These are phyloP conservation scores for Crithidia thermophila DNA, from an alignment of 208 protist species.

Conservation along the genomic window DNA sequence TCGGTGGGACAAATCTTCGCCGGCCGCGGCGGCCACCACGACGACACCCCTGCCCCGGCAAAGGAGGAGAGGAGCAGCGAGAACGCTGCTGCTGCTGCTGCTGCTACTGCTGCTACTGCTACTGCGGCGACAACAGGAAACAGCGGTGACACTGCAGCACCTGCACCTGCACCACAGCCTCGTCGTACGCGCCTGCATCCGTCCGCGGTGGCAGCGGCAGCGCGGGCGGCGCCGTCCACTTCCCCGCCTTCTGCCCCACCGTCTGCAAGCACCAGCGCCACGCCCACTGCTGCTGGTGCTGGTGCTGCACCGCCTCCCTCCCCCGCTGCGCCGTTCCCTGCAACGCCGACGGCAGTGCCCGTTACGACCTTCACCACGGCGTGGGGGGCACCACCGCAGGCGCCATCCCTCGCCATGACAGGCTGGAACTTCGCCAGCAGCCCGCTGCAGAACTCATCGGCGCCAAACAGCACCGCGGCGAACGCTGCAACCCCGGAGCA, in stretches of 20 bases:
- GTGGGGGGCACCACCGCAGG: slow-evolving; percentile 9
- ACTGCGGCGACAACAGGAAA: neutral
- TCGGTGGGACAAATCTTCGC: slow-evolving; percentile 55
- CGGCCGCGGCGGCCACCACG: slow-evolving; percentile 28
- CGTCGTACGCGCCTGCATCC: slow-evolving; percentile 42
- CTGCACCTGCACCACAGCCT: slow-evolving; percentile 33
- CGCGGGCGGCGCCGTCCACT: no score
- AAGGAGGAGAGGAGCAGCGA: slow-evolving; percentile 6
- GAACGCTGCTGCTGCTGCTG: neutral
- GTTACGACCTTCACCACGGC: slow-evolving; percentile 32
- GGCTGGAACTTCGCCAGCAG: slow-evolving; percentile 19
- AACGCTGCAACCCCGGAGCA: neutral
- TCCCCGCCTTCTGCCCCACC: no score
- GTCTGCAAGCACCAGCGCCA: no score
- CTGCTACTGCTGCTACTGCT: slow-evolving; percentile 5
- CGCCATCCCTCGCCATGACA: neutral
- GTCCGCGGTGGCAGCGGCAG: neutral
- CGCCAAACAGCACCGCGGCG: neutral
- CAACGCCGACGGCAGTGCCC: slow-evolving; percentile 12
- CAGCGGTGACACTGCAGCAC: neutral
- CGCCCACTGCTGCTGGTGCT: slow-evolving; percentile 10
- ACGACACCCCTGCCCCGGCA: neutral
- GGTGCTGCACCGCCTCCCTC: neutral
- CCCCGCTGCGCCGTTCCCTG: neutral
- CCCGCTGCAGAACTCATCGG: neutral